These are phyloP conservation scores for Tylopilus felleus DNA, from an alignment of 768 basidiomycete species.

Conservation along the genomic window DNA sequence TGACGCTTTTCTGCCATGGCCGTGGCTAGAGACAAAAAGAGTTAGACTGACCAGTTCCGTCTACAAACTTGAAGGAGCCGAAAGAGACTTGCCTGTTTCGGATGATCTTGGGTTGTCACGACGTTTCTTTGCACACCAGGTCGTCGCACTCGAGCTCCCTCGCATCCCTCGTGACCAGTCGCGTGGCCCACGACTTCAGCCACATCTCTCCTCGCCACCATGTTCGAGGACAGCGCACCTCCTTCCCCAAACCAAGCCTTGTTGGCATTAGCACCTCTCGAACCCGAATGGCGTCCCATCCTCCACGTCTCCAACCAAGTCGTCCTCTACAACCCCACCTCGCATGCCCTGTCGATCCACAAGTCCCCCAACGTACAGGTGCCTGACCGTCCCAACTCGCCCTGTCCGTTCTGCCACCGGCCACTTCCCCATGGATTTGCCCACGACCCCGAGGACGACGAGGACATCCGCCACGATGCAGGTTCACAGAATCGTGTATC, in stretches of 20 bases:
- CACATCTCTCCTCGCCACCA: no score
- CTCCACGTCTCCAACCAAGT: slow-evolving; percentile 82
- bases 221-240: slow-evolving; percentile 32
- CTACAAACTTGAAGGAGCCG: no score
- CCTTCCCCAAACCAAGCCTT: slow-evolving; percentile 33
- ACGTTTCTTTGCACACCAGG: no score
- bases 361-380: slow-evolving; percentile 25
- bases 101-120: not conserved
- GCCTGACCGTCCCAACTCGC: slow-evolving; percentile 25
- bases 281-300: slow-evolving; percentile 69
- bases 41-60: no score
- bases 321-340: slow-evolving; percentile 82
- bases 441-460: slow-evolving; percentile 21
- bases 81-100: not conserved
- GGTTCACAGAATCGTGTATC: slow-evolving; percentile 50
- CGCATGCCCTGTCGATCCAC: slow-evolving; percentile 74
- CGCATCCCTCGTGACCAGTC: no score
- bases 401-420: slow-evolving; percentile 77
- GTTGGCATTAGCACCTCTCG: slow-evolving; percentile 22
- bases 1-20: not conserved
- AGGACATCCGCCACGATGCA: slow-evolving; percentile 37
- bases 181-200: no score
- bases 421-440: slow-evolving; percentile 47
- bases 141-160: no score
- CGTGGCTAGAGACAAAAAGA: no score